Base-by-base conservation (phyloP, 371 early-diverging fungal genomes). In the Mortierella sp. region DNA sequence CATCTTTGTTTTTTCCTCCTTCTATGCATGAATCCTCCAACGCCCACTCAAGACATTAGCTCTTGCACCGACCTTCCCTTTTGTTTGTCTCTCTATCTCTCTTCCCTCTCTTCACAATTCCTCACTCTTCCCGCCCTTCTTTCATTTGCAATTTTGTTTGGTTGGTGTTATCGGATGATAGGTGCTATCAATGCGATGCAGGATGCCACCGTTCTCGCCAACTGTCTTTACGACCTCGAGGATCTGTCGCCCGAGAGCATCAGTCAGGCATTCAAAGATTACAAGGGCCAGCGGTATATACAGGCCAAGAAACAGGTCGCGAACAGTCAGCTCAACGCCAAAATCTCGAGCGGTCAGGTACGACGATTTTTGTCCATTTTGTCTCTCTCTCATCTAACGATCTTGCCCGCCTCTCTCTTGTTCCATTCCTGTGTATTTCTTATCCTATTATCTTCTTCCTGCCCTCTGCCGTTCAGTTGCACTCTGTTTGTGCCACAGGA, bases 121-220 rank as follows among this genome's bases (percentile, higher is more conserved):
- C 37, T 16, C 6, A 40, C 43, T 43, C 37, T 26, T 16, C 40
- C 28, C 28, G 3, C 21, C 19, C n/a, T 24, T 28, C 9, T n/a
- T 54, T 31, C 28, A 19, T 24, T 61, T 59, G 14, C 34, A 11
- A 11, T 61, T 24, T 51, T 34, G 13, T 72, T 34, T 21, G 13
- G 48, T 46, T 46, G 48, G 0, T 40, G 43, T 40, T 40, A 40
- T 4, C 43, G 6, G 2, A 40, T 21, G 19, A 44, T 57, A 76
- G 82, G 82, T 16, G 82, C 82, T 24, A 75, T 78, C 54, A 78
- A 78, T 44, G 82, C 82, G 13, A 78, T 82, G 75, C 82, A 82
- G 34, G 82, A 76, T 24, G 79, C 82, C 11, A 76, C 79, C 11
- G 54, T 78, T 10, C 59, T 82, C 3, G 73, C 82, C 71, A 82